Conservation (phyloP, 2,329 filamentous ascomycete species). For the Fusarium udum region DNA sequence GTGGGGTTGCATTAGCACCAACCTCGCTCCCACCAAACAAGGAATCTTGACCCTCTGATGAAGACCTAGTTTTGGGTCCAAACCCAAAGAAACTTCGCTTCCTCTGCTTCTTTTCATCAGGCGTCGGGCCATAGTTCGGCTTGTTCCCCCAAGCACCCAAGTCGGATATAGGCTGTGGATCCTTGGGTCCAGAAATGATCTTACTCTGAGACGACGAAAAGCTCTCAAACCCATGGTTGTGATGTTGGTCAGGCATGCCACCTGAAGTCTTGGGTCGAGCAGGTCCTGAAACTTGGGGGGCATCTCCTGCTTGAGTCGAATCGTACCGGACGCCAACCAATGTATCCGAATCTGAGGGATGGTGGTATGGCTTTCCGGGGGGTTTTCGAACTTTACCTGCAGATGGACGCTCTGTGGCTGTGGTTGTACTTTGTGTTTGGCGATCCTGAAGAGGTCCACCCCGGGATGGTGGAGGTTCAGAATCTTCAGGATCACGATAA, state of each 20-base stretch:
- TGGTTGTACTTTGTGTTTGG: slow-evolving; percentile 46
- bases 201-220: slow-evolving; percentile 52
- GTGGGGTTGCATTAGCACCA: slow-evolving; percentile 55
- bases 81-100: slow-evolving; percentile 83
- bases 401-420: slow-evolving; percentile 29
- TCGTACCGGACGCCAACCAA: slow-evolving; percentile 69
- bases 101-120: slow-evolving; percentile 81
- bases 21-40: slow-evolving; percentile 61
- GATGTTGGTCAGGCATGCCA: slow-evolving; percentile 48
- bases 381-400: slow-evolving; percentile 46
- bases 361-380: slow-evolving; percentile 48
- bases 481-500: slow-evolving; percentile 68
- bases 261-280: slow-evolving; percentile 51
- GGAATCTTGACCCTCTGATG: slow-evolving; percentile 67
- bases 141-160: slow-evolving; percentile 88
- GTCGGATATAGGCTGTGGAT: slow-evolving; percentile 85
- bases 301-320: slow-evolving; percentile 61
- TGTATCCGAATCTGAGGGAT: slow-evolving; percentile 54
- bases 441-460: slow-evolving; percentile 50
- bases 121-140: slow-evolving; percentile 59
- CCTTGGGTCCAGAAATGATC: slow-evolving; percentile 84
- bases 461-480: slow-evolving; percentile 45
- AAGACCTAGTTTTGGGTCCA: slow-evolving; percentile 67
- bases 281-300: slow-evolving; percentile 54
- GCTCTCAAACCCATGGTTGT: slow-evolving; percentile 47